phyloP scores from a whole-genome alignment of 2,329 filamentous ascomycete species.

The Phyllosticta citriasiana region DNA sequence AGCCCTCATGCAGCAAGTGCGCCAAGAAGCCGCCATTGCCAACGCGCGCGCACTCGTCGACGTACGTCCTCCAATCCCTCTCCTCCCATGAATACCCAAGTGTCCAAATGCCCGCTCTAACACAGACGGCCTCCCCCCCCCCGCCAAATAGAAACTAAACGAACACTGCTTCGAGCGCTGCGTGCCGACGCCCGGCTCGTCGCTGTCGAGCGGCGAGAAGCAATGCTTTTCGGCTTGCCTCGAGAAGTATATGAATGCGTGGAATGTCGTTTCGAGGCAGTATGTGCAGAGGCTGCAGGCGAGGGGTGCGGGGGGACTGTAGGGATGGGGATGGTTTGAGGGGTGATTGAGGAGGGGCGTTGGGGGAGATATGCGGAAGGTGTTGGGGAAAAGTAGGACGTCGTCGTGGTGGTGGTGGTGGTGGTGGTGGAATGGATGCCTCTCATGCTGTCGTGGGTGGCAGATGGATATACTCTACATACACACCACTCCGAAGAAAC shows the following conservation, averaged over 20 bases:
- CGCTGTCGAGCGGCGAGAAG: constrained; percentile 40
- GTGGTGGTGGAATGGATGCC: no score
- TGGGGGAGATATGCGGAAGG: not conserved
- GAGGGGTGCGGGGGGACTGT: not conserved
- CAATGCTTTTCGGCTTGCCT: constrained; percentile 43
- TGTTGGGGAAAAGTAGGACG: no score
- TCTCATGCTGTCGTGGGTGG: no score
- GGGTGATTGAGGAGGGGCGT: not conserved
- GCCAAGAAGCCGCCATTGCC: constrained; percentile 42
- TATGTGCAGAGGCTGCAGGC: constrained; percentile 40
- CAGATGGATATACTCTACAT: not conserved
- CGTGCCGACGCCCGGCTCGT: constrained; percentile 41
- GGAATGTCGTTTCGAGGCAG: constrained; percentile 41
- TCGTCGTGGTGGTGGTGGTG: no score
- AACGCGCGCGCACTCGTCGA: constrained; percentile 43
- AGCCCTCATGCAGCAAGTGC: constrained; percentile 42
- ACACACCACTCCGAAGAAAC: not conserved
- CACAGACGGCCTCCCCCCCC: no score
- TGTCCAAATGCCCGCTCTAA: no score
- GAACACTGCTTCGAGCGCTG: constrained; percentile 48
- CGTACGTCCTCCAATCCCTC: constrained; percentile 19
- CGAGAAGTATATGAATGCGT: constrained; percentile 47
- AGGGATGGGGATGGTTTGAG: not conserved
- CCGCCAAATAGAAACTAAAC: constrained; percentile 40
- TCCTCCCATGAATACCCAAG: not conserved